Evolutionary conservation across 495 filamentous ascomycete species (phyloP), one percentile per base, ranked within the genome.

Genomic region (Choiromyces venosus): DNA sequence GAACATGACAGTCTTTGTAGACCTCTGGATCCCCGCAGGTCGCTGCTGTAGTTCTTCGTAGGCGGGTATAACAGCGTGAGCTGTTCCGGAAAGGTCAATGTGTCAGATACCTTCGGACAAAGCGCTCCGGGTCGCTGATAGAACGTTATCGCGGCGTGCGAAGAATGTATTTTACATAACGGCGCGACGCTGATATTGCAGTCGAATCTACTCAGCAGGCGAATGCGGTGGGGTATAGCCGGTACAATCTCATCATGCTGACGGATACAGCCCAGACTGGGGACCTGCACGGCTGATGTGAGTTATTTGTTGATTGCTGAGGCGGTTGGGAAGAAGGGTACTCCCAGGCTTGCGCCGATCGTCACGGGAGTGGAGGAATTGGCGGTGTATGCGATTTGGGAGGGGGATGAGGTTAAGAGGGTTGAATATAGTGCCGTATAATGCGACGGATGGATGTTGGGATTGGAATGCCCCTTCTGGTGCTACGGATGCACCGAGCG

Each of bases 21-120:
- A 71, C 56, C 56, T 70, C 21, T 76, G 74, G 67, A 29, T 76
- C 56, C 74, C n/a, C 71, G 21, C 74, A 76, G 10, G 70, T 74
- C 18, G 18, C 72, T 2, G 78, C 78, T 4, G 78, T 80, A 74
- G 69, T 82, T 80, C 76, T 75, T 76, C 40, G 71, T 82, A 5
- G 81, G 81, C 37, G 81, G 81, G 71, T 81, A 81, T 73, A 81
- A 82, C 69, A 74, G 71, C 36, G 67, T 76, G 1, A 70, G 71
- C 29, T 76, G 74, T 33, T 25, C 10, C 68, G 73, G 74, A 37
- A 76, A 76, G 39, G 39, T 74, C 14, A 74, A 74, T 37, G 74
- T 74, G 40, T 66, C 74, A 3, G 71, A 76, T 71, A 74, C 74
- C 16, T 76, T 76, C 21, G 71, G 74, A 19, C 71, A 76, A n/a